phyloP scores from a whole-genome alignment of 164 flowering plant species.

The Santalum album region DNA sequence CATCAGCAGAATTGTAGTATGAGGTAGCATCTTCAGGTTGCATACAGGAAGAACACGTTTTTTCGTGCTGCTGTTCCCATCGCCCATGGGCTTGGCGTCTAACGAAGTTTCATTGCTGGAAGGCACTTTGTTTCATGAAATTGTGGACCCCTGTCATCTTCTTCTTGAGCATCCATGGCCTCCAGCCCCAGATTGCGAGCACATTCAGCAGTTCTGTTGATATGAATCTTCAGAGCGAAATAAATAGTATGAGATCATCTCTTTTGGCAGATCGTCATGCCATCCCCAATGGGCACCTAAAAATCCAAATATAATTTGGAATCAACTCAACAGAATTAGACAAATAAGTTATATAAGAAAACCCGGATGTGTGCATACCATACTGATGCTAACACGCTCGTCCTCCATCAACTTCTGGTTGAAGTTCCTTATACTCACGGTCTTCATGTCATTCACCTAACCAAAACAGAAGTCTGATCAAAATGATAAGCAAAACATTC shows the following conservation, averaged over 20 bases:
- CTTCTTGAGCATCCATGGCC: no score
- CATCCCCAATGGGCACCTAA: conserved; percentile 92
- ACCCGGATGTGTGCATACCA: conserved; percentile 38
- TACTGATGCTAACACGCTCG: conserved; percentile 66
- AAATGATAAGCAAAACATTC: background rate
- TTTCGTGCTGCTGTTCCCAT: no score
- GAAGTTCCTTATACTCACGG: conserved; percentile 63
- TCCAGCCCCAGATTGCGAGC: no score
- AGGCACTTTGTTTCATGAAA: no score
- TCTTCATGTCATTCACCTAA: conserved; percentile 72
- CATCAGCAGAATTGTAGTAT: no score
- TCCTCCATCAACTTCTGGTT: conserved; percentile 58
- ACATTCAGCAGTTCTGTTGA: no score
- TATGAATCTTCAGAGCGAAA: background rate
- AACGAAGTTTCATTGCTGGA: no score
- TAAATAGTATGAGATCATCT: conserved; percentile 17
- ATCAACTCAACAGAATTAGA: background rate
- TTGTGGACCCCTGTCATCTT: no score
- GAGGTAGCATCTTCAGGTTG: no score
- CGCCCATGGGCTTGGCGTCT: no score
- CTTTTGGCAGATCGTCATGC: conserved; percentile 85
- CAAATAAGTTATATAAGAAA: background rate
- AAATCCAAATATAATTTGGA: background rate
- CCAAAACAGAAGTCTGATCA: background rate
- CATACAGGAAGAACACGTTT: no score